Percentiles rank a stretch among this genome's conserved stretches.
phyloP scores from a whole-genome alignment of 768 basidiomycete species.

The Cystobasidium ongulense region DNA sequence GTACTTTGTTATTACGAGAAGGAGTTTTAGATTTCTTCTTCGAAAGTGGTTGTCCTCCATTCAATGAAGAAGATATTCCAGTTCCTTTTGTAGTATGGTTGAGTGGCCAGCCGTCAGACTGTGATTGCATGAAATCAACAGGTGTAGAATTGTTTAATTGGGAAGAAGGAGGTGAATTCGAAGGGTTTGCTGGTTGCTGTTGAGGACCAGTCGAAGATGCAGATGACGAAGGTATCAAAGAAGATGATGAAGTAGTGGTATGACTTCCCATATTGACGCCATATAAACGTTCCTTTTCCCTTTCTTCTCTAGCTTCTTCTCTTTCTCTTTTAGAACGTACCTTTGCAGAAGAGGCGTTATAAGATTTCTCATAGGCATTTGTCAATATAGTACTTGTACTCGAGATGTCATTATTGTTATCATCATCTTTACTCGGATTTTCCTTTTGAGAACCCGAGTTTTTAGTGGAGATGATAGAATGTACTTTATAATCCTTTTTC shows the following conservation, averaged over 20 bases:
- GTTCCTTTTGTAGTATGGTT: too few relatives aligned
- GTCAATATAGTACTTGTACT: neutral
- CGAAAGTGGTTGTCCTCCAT: neutral
- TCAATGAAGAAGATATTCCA: too few relatives aligned
- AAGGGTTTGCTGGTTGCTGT: neutral
- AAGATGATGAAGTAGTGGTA: too few relatives aligned
- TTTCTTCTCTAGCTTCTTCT: neutral
- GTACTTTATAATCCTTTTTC: neutral
- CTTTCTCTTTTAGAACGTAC: neutral
- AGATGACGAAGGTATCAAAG: too few relatives aligned
- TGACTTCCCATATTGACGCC: neutral
- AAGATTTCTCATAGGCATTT: neutral
- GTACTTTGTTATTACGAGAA: neutral
- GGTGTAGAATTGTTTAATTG: neutral
- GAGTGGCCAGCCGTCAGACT: too few relatives aligned
- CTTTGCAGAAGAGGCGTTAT: neutral
- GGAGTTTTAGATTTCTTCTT: neutral
- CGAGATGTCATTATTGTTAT: neutral
- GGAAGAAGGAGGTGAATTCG: neutral
- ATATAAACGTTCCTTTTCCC: neutral
- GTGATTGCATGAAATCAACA: too few relatives aligned
- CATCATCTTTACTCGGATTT: neutral
- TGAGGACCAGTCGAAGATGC: too few relatives aligned
- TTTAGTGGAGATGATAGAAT: neutral
- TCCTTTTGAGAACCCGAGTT: neutral